Evolutionary conservation across 805 yeast genomes (phyloP), one percentile per base, ranked within the genome.

Genomic region (Naumovozyma baii): DNA sequence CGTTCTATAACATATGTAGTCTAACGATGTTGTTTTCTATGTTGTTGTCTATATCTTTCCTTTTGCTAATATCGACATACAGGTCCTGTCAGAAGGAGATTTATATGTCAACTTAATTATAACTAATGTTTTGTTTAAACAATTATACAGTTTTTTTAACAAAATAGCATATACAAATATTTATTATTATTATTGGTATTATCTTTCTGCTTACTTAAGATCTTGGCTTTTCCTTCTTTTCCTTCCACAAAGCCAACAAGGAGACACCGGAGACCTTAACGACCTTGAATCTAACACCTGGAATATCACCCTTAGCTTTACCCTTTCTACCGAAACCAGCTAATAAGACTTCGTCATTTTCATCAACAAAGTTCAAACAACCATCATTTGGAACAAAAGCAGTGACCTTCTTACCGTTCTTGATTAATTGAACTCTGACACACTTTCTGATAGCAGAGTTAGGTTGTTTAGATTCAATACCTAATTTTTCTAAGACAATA

Each of bases 251-350:
- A 71, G 99, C 98, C 70, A 88, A 80, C 73, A 92, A 81, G 63
- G 98, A 92, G 66, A 94, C 98, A 84, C 98, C 98, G 63, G 98
- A 85, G 63, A 92, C 99, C 81, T 92, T 92, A 71, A 92, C 99
- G 70, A 92, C 99, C 85, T 92, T 92, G 87, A 92, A 92, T 84
- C 99, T 92, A 70, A 92, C 99, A 86, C 99, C 99, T 73, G 98
- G 98, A 69, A 92, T 90, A 88, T 92, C 99, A 81, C 99, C 98
- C 94, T 92, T 92, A 73, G 98, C 98, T 82, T 92, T 92, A 80
- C 98, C 98, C 82, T 95, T 92, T 79, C 97, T 87, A 86, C 99
- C 99, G 87, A 92, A 92, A 81, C 99, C 99, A 66, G 99, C 97
- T 64, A 92, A 80, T 66, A 92, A 78, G 63, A 92, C 99, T 75